These are phyloP conservation scores for Claviceps capensis DNA, from an alignment of 2,329 filamentous ascomycete species.

Conservation along the genomic window DNA sequence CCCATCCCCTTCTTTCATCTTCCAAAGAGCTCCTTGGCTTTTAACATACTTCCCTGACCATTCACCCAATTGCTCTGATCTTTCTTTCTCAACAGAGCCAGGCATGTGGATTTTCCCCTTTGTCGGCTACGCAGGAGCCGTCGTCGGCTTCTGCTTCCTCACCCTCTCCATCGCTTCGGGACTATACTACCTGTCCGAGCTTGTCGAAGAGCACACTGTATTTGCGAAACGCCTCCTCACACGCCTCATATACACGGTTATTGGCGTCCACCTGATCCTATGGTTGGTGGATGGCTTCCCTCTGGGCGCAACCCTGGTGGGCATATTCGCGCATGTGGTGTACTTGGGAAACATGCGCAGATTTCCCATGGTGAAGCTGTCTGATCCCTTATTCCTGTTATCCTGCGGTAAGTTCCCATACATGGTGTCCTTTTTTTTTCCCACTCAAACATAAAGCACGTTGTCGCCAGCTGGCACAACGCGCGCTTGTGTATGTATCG, in stretches of 20 bases:
- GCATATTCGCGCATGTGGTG: slow-evolving; percentile 66
- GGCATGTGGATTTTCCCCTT: slow-evolving; percentile 94
- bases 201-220: slow-evolving; percentile 96
- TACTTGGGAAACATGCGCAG: slow-evolving; percentile 76
- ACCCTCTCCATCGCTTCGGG: slow-evolving; percentile 96
- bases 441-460: not conserved
- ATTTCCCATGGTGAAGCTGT: slow-evolving; percentile 67
- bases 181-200: slow-evolving; percentile 93
- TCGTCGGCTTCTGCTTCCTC: slow-evolving; percentile 84
- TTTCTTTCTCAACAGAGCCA: not conserved
- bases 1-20: not conserved
- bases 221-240: slow-evolving; percentile 77
- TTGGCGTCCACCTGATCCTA: slow-evolving; percentile 60
- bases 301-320: slow-evolving; percentile 56
- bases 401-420: slow-evolving; percentile 49
- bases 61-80: not conserved
- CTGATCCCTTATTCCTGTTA: slow-evolving; percentile 71
- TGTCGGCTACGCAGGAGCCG: slow-evolving; percentile 75
- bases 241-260: slow-evolving; percentile 71
- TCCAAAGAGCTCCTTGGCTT: not conserved
- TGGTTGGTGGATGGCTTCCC: slow-evolving; percentile 79
- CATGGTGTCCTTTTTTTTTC: not conserved
- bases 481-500: not conserved
- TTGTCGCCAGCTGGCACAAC: not conserved
- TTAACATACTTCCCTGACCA: not conserved